Evolutionary conservation across 2,329 filamentous ascomycete species (phyloP).

Genomic region (Fusarium nodosum): DNA sequence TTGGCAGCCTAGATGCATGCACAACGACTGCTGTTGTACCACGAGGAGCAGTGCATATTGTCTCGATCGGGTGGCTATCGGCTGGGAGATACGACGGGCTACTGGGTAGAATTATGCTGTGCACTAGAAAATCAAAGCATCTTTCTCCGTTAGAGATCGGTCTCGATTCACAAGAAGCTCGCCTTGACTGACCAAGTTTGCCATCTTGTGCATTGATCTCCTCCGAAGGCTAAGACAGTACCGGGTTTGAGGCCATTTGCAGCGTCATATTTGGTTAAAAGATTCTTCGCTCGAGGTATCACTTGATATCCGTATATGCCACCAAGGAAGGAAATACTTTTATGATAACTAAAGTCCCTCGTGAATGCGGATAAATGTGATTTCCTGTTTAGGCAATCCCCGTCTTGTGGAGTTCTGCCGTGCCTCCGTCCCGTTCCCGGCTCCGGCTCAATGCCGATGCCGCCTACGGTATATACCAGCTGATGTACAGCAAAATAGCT

Average conservation of each 20-base stretch:
- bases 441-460: slow-evolving; percentile 20
- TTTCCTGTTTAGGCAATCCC: slow-evolving; percentile 40
- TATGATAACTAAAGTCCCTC: slow-evolving; percentile 1
- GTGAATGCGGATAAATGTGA: background rate
- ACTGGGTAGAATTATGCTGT: slow-evolving; percentile 25
- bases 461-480: background rate
- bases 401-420: slow-evolving; percentile 23
- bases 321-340: slow-evolving; percentile 1
- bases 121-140: background rate
- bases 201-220: slow-evolving; percentile 7
- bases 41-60: slow-evolving; percentile 22
- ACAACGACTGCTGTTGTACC: slow-evolving; percentile 36
- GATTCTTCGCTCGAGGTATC: background rate
- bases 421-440: slow-evolving; percentile 23
- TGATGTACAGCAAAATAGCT: slow-evolving; percentile 5
- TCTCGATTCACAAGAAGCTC: slow-evolving; percentile 13
- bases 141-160: slow-evolving; percentile 5
- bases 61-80: slow-evolving; percentile 15
- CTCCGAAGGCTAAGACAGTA: background rate
- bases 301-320: slow-evolving; percentile 14
- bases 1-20: slow-evolving; percentile 11
- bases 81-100: slow-evolving; percentile 5
- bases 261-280: background rate
- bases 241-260: background rate
- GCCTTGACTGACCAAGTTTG: slow-evolving; percentile 12